Conservation (phyloP, 2,329 filamentous ascomycete species). For the Chalaropsis thielavioides region DNA sequence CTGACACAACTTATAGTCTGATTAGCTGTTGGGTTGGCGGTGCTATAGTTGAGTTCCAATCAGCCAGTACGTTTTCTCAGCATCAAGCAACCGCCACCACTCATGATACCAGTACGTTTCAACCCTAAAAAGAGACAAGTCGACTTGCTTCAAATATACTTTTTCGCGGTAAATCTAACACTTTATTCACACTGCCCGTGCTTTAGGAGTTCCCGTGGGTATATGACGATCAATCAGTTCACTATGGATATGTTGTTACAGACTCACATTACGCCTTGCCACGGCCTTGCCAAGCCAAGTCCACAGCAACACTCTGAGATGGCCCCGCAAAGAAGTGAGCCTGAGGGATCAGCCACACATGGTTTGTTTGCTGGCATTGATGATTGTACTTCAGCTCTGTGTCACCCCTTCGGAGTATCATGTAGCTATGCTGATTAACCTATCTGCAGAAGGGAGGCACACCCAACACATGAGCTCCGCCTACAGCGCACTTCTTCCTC, state of each 20-base stretch:
- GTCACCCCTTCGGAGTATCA: neutral
- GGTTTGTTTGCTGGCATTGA: neutral
- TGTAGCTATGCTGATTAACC: neutral
- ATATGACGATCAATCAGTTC: neutral
- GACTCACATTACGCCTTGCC: neutral
- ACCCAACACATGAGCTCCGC: neutral
- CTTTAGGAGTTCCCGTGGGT: neutral
- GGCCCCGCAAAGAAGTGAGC: neutral
- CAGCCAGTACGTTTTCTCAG: neutral
- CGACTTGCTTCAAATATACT: neutral
- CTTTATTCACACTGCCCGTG: neutral
- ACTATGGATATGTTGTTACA: neutral
- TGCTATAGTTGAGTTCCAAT: neutral
- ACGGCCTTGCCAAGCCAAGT: too few relatives aligned
- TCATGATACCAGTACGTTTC: neutral
- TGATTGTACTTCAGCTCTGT: neutral
- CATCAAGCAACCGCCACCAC: neutral
- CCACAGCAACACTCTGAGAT: too few relatives aligned
- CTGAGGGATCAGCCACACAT: neutral
- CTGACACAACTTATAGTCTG: neutral
- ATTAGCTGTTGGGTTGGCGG: neutral
- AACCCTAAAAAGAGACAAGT: neutral
- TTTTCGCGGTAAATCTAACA: neutral
- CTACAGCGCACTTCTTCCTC: neutral
- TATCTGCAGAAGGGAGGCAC: neutral